A percentile compares a stretch with the other conserved stretches of the same genome.
These are phyloP conservation scores for Russula sp. DNA, from an alignment of 768 basidiomycete genomes.

Conservation along the genomic window DNA sequence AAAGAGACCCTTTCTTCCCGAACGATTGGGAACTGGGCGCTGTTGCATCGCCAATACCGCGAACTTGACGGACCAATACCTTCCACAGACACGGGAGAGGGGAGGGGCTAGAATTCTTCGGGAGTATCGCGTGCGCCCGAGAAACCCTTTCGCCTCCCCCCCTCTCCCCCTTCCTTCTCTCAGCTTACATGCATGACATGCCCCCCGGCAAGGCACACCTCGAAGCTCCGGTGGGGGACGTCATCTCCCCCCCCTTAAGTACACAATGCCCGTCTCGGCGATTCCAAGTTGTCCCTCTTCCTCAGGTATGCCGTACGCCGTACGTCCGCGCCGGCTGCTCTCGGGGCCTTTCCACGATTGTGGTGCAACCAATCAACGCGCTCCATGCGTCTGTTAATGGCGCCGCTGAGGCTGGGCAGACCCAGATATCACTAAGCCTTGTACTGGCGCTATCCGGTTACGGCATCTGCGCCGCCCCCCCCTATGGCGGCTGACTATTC, in stretches of 20 bases:
- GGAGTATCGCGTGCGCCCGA: not conserved
- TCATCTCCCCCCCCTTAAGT: not conserved
- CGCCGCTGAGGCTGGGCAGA: constrained; percentile 20
- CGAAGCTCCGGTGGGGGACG: constrained; percentile 1
- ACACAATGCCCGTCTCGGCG: constrained; percentile 3
- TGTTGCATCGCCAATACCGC: constrained; percentile 5
- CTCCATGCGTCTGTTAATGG: constrained; percentile 15
- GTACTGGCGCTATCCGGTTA: constrained; percentile 12
- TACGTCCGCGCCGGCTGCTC: constrained; percentile 7
- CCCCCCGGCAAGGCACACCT: not conserved
- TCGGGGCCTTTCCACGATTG: constrained; percentile 17
- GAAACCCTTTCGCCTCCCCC: not conserved
- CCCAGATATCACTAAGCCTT: constrained; percentile 19
- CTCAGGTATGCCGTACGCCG: constrained; percentile 1
- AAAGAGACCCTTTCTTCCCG: not conserved
- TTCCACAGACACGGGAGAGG: not conserved
- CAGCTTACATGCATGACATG: not conserved
- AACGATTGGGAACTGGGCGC: not conserved
- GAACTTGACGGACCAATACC: constrained; percentile 16
- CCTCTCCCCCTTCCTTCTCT: not conserved
- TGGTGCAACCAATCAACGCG: constrained; percentile 16
- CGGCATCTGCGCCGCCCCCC: constrained; percentile 11
- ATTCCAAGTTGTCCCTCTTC: constrained; percentile 1
- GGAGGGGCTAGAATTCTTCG: not conserved
- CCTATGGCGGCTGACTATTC: constrained; percentile 17